Evolutionary conservation across 1,139 yeast species (phyloP).

Genomic region (Yamadazyma epiphylla): DNA sequence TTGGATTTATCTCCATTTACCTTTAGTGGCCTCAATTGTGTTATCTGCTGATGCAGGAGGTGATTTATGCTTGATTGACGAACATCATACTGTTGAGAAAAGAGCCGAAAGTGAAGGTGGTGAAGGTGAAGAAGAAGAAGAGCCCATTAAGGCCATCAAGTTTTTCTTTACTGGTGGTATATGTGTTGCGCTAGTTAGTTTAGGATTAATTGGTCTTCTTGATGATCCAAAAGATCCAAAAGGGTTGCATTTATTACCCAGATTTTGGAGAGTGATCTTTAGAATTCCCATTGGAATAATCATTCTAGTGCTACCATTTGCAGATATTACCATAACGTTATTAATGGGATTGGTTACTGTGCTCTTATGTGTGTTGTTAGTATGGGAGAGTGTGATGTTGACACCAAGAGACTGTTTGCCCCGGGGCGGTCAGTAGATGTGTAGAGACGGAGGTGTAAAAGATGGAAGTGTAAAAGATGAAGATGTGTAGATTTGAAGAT

Average conservation of each 20-base stretch:
- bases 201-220: slow-evolving; percentile 33
- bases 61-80: slow-evolving; percentile 32
- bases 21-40: slow-evolving; percentile 48
- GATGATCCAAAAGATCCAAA: slow-evolving; percentile 38
- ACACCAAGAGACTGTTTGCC: slow-evolving; percentile 21
- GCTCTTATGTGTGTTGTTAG: slow-evolving; percentile 25
- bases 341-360: slow-evolving; percentile 42
- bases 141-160: slow-evolving; percentile 32
- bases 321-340: slow-evolving; percentile 38
- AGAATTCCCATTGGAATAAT: slow-evolving; percentile 37
- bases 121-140: slow-evolving; percentile 21
- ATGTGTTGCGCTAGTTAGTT: slow-evolving; percentile 32
- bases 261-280: slow-evolving; percentile 36
- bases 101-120: slow-evolving; percentile 1
- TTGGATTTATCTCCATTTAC: slow-evolving; percentile 52
- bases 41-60: slow-evolving; percentile 65
- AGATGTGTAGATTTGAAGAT: no score
- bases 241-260: slow-evolving; percentile 24
- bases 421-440: no score
- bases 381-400: slow-evolving; percentile 31
- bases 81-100: slow-evolving; percentile 4
- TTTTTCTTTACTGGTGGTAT: slow-evolving; percentile 51
- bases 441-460: no score
- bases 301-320: slow-evolving; percentile 43
- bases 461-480: no score